These are phyloP conservation scores for Jackrogersella minutella DNA, from an alignment of 495 filamentous ascomycete genomes.

Conservation along the genomic window DNA sequence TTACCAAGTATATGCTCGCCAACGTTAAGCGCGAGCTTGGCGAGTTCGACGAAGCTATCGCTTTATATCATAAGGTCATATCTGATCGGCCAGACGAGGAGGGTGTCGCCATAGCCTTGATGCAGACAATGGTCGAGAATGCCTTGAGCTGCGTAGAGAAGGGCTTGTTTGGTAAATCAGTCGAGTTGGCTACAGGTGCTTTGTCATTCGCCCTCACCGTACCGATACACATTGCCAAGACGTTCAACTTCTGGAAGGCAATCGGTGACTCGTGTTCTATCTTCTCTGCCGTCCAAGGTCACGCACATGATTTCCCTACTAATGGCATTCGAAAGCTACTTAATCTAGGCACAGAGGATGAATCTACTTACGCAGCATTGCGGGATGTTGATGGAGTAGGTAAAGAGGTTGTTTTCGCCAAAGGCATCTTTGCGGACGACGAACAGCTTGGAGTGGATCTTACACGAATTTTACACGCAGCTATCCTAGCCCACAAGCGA, in stretches of 20 bases:
- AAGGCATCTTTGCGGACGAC: slow-evolving; percentile 52
- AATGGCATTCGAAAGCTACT: slow-evolving; percentile 65
- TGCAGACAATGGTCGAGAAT: slow-evolving; percentile 85
- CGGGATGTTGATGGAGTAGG: slow-evolving; percentile 76
- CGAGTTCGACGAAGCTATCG: slow-evolving; percentile 82
- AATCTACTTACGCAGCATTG: slow-evolving; percentile 66
- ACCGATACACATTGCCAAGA: slow-evolving; percentile 56
- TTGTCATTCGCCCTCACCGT: slow-evolving; percentile 50
- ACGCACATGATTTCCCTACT: slow-evolving; percentile 64
- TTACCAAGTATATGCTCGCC: slow-evolving; percentile 94
- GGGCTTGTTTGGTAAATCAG: slow-evolving; percentile 83
- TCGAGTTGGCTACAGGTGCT: slow-evolving; percentile 68
- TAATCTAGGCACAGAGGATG: slow-evolving; percentile 54
- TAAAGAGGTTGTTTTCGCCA: slow-evolving; percentile 53
- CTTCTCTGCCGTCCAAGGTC: slow-evolving; percentile 78
- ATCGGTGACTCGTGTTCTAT: slow-evolving; percentile 88
- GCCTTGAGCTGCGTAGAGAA: slow-evolving; percentile 78
- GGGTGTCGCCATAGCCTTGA: slow-evolving; percentile 83
- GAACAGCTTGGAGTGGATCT: slow-evolving; percentile 59
- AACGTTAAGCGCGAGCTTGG: slow-evolving; percentile 93
- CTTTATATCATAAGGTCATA: slow-evolving; percentile 76
- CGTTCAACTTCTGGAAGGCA: slow-evolving; percentile 96
- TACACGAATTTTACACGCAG: slow-evolving; percentile 64
- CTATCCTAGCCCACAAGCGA: slow-evolving; percentile 86
- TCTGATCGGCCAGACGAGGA: slow-evolving; percentile 72